phyloP scores from a whole-genome alignment of 2,329 filamentous ascomycete species.

The Calcarisporium arbuscula region DNA sequence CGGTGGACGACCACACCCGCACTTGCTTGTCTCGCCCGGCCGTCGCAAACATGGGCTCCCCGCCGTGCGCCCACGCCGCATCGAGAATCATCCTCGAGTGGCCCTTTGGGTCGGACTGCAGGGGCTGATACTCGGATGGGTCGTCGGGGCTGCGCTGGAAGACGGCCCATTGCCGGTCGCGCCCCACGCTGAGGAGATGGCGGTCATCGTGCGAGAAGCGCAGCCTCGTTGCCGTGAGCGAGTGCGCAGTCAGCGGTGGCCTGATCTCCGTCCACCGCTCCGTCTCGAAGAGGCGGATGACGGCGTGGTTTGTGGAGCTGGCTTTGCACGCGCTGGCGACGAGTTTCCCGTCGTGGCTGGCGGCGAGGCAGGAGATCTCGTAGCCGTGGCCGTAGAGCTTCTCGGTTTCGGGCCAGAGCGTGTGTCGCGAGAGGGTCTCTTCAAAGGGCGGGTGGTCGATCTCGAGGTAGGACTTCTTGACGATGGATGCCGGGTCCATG shows the following conservation, averaged over 20 bases:
- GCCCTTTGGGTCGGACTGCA: constrained; percentile 69
- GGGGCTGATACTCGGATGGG: constrained; percentile 44
- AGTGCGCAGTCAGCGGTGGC: constrained; percentile 77
- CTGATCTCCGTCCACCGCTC: constrained; percentile 79
- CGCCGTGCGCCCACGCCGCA: constrained; percentile 69
- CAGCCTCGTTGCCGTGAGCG: constrained; percentile 76
- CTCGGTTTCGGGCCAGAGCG: constrained; percentile 91
- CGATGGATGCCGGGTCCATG: constrained; percentile 47
- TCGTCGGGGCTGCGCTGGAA: constrained; percentile 50
- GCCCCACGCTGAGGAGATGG: constrained; percentile 78
- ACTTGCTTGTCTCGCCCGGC: constrained; percentile 85
- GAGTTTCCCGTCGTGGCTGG: constrained; percentile 65
- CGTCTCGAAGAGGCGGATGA: constrained; percentile 87
- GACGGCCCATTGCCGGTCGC: constrained; percentile 86
- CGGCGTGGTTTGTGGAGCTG: constrained; percentile 87
- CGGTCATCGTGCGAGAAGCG: constrained; percentile 70
- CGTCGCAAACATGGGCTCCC: constrained; percentile 64
- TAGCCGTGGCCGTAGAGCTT: constrained; percentile 98
- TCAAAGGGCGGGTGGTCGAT: constrained; percentile 75
- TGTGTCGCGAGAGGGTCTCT: constrained; percentile 81
- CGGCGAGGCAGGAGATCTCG: constrained; percentile 83
- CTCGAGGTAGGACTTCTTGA: constrained; percentile 56
- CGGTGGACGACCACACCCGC: constrained; percentile 55
- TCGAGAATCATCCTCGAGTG: constrained; percentile 91
- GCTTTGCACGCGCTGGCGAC: constrained; percentile 92